Percentiles rank a stretch among this genome's conserved stretches.
Evolutionary conservation across 345 rosid species (phyloP).

Genomic region (Eucalyptus coolabah): DNA sequence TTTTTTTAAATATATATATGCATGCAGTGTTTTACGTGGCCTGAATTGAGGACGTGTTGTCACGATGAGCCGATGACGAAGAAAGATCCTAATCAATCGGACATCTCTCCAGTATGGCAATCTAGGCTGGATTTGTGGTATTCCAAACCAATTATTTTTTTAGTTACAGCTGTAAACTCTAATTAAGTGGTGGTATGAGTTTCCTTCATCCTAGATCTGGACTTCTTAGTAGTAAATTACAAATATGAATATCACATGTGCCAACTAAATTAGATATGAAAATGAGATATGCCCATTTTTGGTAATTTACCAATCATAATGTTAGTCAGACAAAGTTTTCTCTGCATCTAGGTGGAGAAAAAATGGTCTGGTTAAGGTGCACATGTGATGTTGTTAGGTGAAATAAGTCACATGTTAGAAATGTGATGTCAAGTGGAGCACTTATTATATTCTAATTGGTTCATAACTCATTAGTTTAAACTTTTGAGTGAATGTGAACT

Average conservation of each 20-base stretch:
- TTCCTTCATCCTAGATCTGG: too few species aligned
- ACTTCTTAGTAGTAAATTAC: too few species aligned
- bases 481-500: neutral
- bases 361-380: neutral
- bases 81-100: neutral
- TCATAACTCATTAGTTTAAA: fast-evolving
- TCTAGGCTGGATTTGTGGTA: too few species aligned
- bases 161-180: too few species aligned
- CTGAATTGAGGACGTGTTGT: neutral
- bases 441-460: neutral
- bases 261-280: neutral
- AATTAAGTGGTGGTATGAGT: too few species aligned
- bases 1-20: neutral
- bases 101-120: neutral
- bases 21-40: neutral
- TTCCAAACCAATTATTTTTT: neutral
- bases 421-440: neutral
- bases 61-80: neutral
- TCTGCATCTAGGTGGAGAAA: neutral
- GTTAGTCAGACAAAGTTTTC: neutral
- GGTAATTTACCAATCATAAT: neutral
- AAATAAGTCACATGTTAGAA: neutral
- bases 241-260: neutral
- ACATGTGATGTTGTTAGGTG: neutral
- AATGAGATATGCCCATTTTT: neutral